Base-by-base conservation (phyloP, 768 basidiomycete genomes). In the Cystobasidium ongulense region DNA sequence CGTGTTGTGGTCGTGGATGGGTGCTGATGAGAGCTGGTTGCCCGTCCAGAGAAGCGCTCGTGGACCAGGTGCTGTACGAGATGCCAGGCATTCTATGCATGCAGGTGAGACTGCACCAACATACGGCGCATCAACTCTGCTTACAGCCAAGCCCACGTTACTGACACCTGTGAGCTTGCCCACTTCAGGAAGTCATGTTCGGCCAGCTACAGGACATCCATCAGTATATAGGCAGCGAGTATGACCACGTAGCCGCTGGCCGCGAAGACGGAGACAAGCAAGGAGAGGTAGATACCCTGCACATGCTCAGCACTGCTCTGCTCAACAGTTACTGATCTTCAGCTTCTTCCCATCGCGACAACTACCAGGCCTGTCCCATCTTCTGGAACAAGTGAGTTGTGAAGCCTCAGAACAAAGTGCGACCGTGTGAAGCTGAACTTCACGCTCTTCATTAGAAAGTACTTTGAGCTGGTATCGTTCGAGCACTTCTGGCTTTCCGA, bases 401-500 rank as follows among this genome's bases (percentile, higher is more conserved):
- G 18, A 38, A 27, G n/a, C 43, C n/a, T 23, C 25, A 13, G 21
- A 39, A 1, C n/a, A 11, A 13, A 31, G 15, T 31, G 21, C 29
- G 57, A 39, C 35, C 5, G 15, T 15, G 3, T 23, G 10, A 3
- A 1, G 5, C 1, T 0, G n/a, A 18, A 17, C 63, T 33, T 29
- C 17, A 17, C 36, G 17, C 1, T 13, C 21, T 38, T 64, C 18
- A 57, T 25, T 67, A 75, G 72, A 39, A 63, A 72, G 11, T 74
- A 76, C 38, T 79, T 79, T 57, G 54, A 74, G 11, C 66, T 79
- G 59, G 57, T 79, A 7, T 52, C 72, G 0, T 74, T 73, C 65
- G 43, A 57, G 33, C 80, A 81, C 27, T 78, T 77, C 35, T 82
- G 82, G 82, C 76, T 82, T 43, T 81, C 81, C n/a, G 74, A 78